Base-by-base conservation (phyloP, 2,329 filamentous ascomycete species). In the Colletotrichum eremochloae region DNA sequence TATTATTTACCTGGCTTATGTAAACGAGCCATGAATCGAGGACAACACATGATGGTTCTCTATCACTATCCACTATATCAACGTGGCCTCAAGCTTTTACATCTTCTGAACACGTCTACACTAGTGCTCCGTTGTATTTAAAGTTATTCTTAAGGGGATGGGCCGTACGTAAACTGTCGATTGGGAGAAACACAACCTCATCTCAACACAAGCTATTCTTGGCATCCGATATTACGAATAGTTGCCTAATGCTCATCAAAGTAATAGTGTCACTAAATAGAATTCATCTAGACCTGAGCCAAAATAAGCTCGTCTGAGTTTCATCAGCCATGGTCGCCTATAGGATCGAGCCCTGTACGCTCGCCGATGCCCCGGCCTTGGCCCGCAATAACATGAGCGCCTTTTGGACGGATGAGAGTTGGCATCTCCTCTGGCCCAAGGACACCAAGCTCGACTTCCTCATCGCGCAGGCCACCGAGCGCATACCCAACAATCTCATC, bases 341-440 rank as follows among this genome's bases (percentile, higher is more conserved):
- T 38, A 52, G n/a, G 5, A 57, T 75, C 14, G 69, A 73, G 15
- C 61, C 71, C 31, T 77, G 75, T 53, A 76, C 75, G 8, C 61
- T 76, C 33, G 71, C 71, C 31, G 75, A 78, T 46, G 72, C 67
- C 12, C 67, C 71, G 18, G 75, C 71, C 11, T 29, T 78, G 11
- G 76, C 76, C 1, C 72, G 64, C 38, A 77, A 78, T 64, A 77
- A 77, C 68, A 77, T 77, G 67, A 71, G 68, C 50, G 77, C 76
- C n/a, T 78, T 76, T 67, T 78, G 74, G 74, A 74, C 71, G 2
- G 74, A 78, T 33, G 63, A 71, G 8, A 78, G 68, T 5, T 78
- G 77, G 77, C 61, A 64, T 12, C 62, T 77, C 3, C 48, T 74
- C 7, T 75, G 75, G 74, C 63, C 63, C 14, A 66, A 63, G 29